Evolutionary conservation across 768 basidiomycete species (phyloP), one percentile per base, ranked within the genome.

Genomic region (Boletus reticuloceps): DNA sequence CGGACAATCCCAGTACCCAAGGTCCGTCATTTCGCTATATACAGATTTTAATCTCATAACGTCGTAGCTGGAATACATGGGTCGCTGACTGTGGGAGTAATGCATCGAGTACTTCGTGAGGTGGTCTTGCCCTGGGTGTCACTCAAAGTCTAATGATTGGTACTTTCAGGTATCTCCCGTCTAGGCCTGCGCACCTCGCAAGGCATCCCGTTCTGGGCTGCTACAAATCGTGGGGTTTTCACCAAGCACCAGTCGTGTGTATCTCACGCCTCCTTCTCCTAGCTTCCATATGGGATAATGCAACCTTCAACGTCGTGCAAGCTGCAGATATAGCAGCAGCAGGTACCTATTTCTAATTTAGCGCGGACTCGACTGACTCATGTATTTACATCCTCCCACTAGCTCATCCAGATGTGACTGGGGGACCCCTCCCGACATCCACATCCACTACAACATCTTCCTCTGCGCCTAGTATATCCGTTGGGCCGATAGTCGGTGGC

Each of bases 121-220:
- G 49, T 17, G 19, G 11, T 22, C 25, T 40, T 34, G n/a, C 38
- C 32, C n/a, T 44, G 14, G 16, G 9, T 34, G 1, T 49, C 19
- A 7, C 25, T n/a, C 4, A 37, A 47, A 45, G 10, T 17, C 31
- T 41, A 20, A 61, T 20, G 14, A 31, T 12, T 16, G 39, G 11
- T 22, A 6, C 13, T 39, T 40, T 31, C 43, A 69, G 68, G 27
- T 69, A 71, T 29, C 56, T 69, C 51, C 67, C 65, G 32, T 37
- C 53, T 25, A n/a, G 59, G 56, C 7, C 39, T 49, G 32, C 39
- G 12, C 2, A 7, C 61, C 17, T 50, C 68, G 6, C 37, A 54
- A 31, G 41, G 59, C 9, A 63, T 69, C 43, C 68, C 68, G 1
- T 65, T 40, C 47, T 69, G 61, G 59, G 61, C 68, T 5, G 29